Percentiles rank a stretch among this genome's conserved stretches.
These are phyloP conservation scores for Aspergillus cejpii DNA, from an alignment of 2,329 filamentous ascomycete genomes.

Conservation along the genomic window DNA sequence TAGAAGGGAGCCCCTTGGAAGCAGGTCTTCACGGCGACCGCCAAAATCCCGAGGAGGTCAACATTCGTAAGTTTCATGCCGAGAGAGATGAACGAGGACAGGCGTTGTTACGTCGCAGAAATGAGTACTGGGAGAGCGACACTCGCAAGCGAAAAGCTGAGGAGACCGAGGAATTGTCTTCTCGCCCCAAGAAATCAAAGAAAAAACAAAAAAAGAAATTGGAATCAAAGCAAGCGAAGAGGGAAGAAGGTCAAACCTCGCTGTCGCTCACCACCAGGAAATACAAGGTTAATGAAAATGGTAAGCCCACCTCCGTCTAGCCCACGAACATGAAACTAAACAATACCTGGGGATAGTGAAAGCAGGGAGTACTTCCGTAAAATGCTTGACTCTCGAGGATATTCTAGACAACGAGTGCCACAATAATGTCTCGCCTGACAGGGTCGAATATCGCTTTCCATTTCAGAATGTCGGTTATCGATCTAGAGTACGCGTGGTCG, in stretches of 20 bases:
- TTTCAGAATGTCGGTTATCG: conserved; percentile 70
- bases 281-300: conserved; percentile 36
- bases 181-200: conserved; percentile 15
- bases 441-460: conserved; percentile 50
- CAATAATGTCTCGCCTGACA: conserved; percentile 42
- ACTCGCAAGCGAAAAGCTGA: conserved; percentile 30
- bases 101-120: conserved; percentile 57
- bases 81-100: conserved; percentile 45
- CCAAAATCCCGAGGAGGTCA: conserved; percentile 47
- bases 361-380: conserved; percentile 41
- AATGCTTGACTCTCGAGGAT: conserved; percentile 37
- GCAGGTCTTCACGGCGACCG: conserved; percentile 62
- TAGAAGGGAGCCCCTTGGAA: conserved; percentile 54
- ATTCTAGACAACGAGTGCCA: conserved; percentile 47
- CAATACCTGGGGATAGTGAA: conserved; percentile 37
- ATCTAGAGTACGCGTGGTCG: conserved; percentile 66
- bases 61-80: conserved; percentile 51
- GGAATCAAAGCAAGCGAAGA: conserved; percentile 24
- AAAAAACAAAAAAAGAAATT: conserved; percentile 33
- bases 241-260: conserved; percentile 26
- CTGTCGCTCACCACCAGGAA: conserved; percentile 19
- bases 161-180: conserved; percentile 10
- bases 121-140: conserved; percentile 53
- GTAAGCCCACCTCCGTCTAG: conserved; percentile 28
- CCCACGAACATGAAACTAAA: background rate